Evolutionary conservation across 306 rosid species (phyloP).

Genomic region (Cicer judaicum): DNA sequence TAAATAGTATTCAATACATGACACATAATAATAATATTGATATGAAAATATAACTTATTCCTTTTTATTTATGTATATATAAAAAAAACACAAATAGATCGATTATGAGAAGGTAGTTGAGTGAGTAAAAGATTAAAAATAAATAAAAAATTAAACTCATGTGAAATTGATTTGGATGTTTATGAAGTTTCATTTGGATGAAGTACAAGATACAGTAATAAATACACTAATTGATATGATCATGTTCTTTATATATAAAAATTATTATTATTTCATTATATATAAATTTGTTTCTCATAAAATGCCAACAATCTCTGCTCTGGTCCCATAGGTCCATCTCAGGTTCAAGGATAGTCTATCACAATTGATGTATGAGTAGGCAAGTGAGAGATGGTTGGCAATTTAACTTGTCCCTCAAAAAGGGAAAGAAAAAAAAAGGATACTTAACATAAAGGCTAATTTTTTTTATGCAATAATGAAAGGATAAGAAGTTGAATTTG

Average conservation of each 20-base stretch:
- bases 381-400: slow-evolving; percentile 64
- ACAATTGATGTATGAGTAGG: slow-evolving; percentile 23
- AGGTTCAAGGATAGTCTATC: slow-evolving; percentile 24
- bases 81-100: too few relatives aligned
- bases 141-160: too few relatives aligned
- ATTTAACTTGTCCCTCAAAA: slow-evolving; percentile 50
- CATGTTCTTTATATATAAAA: background rate
- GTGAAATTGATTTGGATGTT: too few relatives aligned
- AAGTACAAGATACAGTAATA: slow-evolving; percentile 2
- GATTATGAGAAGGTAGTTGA: too few relatives aligned
- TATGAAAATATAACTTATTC: too few relatives aligned
- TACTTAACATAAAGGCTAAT: background rate
- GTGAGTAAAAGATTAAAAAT: too few relatives aligned
- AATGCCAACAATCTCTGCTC: slow-evolving; percentile 72
- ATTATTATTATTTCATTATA: background rate
- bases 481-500: slow-evolving; percentile 6
- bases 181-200: background rate
- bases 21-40: too few relatives aligned
- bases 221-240: slow-evolving; percentile 37
- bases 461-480: background rate
- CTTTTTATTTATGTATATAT: too few relatives aligned
- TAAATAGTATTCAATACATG: too few relatives aligned
- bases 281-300: slow-evolving; percentile 50
- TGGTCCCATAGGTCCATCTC: slow-evolving; percentile 47
- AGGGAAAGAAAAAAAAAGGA: background rate